Base-by-base conservation (phyloP, 768 basidiomycete genomes). In the Candolleomyces efflorescens region DNA sequence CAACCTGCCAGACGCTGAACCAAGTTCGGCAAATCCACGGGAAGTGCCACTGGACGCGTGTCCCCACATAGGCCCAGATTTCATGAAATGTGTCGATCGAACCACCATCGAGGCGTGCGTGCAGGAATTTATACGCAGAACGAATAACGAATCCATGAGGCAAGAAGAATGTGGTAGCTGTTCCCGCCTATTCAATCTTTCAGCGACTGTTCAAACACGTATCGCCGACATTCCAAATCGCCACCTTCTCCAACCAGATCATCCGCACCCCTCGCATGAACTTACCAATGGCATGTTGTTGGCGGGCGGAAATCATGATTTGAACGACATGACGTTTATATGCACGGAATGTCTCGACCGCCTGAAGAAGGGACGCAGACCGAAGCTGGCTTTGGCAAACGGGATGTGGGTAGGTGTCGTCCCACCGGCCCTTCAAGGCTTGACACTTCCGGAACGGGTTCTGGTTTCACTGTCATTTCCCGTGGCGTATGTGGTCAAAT, bases 401-500 rank as follows among this genome's bases (percentile, higher is more conserved):
- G 56, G 64, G 4, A 63, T 78, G 63, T 79, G 78, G 77, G 62
- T 79, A 20, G 75, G 76, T 0, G 43, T 62, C 0, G 50, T 71
- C 3, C 78, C 75, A 0, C 41, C 20, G 0, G 54, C 68, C 26
- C 60, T 79, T 0, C 1, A 53, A 5, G 32, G 59, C 0, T 60
- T 78, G 0, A 75, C 71, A 0, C 56, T 79, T 0, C 71, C 73
- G 0, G 76, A 80, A 58, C 61, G 67, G 17, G 18, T 78, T 1
- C 60, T 79, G 0, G 67, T 78, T 2, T 62, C 72, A 0, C 61
- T 56, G 6, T 66, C 67, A 32, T 73, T 65, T 56, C 71, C 75
- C 1, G 59, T 60, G 0, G 71, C 65, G 7, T 77, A 70, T 46
- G 63, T 77, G 0, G 58, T 75, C 49, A 78, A 78, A 52, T 56